A percentile compares a stretch with the other conserved stretches of the same genome.
These are phyloP conservation scores for Neopestalotiopsis rosae DNA, from an alignment of 2,329 filamentous ascomycete genomes.

Conservation along the genomic window DNA sequence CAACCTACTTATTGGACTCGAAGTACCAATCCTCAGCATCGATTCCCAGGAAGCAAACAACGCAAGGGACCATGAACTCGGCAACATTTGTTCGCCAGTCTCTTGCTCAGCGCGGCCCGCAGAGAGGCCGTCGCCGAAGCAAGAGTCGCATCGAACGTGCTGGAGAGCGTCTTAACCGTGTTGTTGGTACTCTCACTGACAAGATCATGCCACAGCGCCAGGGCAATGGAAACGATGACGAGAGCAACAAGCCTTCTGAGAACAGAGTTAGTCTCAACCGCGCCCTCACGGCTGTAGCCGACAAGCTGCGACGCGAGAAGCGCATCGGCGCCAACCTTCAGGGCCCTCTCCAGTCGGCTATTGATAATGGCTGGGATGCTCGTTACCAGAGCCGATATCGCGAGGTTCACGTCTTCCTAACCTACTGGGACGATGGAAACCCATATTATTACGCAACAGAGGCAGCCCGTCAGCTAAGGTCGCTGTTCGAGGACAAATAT, in stretches of 20 bases:
- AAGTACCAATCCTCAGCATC: too few species aligned
- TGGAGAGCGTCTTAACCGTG: background rate
- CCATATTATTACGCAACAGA: background rate
- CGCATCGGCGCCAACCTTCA: background rate
- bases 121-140: background rate
- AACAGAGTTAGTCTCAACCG: background rate
- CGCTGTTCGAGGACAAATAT: conserved; percentile 7
- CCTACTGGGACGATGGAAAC: conserved; percentile 18
- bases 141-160: background rate
- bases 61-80: background rate
- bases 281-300: background rate
- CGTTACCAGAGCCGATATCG: conserved; percentile 15
- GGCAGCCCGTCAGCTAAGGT: conserved; percentile 10
- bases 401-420: conserved; percentile 17
- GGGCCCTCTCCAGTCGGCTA: background rate
- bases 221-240: background rate
- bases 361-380: conserved; percentile 4
- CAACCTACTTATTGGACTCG: too few species aligned
- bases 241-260: background rate
- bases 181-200: background rate
- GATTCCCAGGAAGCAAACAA: background rate
- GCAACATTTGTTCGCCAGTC: background rate
- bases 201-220: background rate
- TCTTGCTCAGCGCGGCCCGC: background rate
- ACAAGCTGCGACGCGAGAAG: background rate